Percentiles rank a stretch among this genome's conserved stretches.
These are phyloP conservation scores for Fusarium chaquense DNA, from an alignment of 2,329 filamentous ascomycete genomes.

Conservation along the genomic window DNA sequence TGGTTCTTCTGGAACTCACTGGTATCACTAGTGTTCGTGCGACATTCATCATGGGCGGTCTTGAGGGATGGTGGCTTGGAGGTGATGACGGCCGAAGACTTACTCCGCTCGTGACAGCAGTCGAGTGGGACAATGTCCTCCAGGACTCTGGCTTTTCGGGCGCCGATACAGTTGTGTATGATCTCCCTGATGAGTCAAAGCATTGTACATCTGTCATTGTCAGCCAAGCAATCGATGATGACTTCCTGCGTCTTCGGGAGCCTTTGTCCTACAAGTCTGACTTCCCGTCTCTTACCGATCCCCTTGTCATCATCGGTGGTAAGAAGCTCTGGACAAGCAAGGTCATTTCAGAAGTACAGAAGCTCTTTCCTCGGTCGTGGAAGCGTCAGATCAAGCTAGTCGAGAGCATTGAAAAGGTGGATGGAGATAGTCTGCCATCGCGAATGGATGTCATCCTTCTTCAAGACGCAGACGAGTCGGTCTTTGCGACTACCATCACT, in stretches of 20 bases:
- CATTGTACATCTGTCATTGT: slow-evolving; percentile 1
- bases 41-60: slow-evolving; percentile 6
- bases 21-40: slow-evolving; percentile 1
- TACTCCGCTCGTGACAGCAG: slow-evolving; percentile 14
- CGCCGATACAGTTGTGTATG: slow-evolving; percentile 17
- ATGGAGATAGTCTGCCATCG: not conserved
- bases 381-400: not conserved
- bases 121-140: slow-evolving; percentile 25
- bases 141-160: slow-evolving; percentile 20
- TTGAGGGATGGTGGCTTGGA: slow-evolving; percentile 31
- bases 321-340: slow-evolving; percentile 2
- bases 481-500: not conserved
- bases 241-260: slow-evolving; percentile 1
- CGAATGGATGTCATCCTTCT: not conserved
- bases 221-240: not conserved
- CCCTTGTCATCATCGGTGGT: not conserved
- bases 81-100: slow-evolving; percentile 14
- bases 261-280: slow-evolving; percentile 1
- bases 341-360: not conserved
- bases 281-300: not conserved
- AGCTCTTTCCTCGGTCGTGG: not conserved
- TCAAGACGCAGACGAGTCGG: slow-evolving; percentile 1
- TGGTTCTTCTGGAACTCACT: slow-evolving; percentile 17
- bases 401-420: not conserved
- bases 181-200: not conserved